phyloP scores from a whole-genome alignment of 2,329 filamentous ascomycete genomes.

The Sphaerostilbella broomeana region DNA sequence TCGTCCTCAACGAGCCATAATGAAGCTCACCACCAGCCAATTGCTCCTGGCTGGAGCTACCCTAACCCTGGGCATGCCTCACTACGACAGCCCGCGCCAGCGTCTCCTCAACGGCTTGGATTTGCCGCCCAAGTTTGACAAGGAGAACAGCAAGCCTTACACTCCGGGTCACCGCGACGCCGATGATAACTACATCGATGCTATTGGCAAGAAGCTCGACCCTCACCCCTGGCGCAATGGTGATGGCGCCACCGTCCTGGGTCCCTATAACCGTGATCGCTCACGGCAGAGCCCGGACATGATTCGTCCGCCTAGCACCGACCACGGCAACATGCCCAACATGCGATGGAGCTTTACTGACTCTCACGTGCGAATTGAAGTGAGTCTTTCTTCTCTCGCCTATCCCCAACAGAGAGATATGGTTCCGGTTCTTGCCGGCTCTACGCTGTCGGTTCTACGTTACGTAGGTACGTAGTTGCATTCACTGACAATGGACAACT shows the following conservation, averaged over 20 bases:
- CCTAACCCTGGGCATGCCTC: constrained; percentile 21
- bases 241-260: constrained; percentile 58
- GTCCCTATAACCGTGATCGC: constrained; percentile 62
- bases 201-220: constrained; percentile 52
- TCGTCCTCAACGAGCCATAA: constrained; percentile 10
- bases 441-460: no score
- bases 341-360: constrained; percentile 67
- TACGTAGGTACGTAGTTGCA: no score
- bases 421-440: no score
- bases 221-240: constrained; percentile 61
- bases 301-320: constrained; percentile 65
- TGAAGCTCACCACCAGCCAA: constrained; percentile 23
- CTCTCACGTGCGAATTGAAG: constrained; percentile 58
- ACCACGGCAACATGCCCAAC: constrained; percentile 63
- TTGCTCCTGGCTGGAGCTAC: constrained; percentile 23
- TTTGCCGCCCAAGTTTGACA: constrained; percentile 38
- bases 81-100: constrained; percentile 48
- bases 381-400: constrained; percentile 25
- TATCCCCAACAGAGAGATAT: no score
- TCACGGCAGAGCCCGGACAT: constrained; percentile 66
- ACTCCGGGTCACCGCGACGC: constrained; percentile 54
- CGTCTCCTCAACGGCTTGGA: constrained; percentile 45
- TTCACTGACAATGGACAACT: background rate
- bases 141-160: constrained; percentile 45
- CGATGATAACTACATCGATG: constrained; percentile 56